Base-by-base conservation (phyloP, 495 filamentous ascomycete species). In the Aspergillus nidulans region DNA sequence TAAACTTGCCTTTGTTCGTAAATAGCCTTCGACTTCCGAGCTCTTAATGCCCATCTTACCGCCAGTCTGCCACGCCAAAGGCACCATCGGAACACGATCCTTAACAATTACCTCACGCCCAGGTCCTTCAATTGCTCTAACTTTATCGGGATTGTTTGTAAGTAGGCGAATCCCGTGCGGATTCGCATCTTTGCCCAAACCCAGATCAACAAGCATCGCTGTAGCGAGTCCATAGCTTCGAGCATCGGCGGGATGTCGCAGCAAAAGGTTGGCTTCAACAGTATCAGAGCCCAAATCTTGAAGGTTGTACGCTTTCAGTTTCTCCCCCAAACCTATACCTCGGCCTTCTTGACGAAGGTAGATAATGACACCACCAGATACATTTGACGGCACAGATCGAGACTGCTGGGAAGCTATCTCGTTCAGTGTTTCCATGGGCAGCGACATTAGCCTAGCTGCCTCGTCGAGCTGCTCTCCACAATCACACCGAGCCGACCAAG, bases 111-210 rank as follows among this genome's bases (percentile, higher is more conserved):
- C 78, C 73, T 97, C 92, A 19, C 90, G 77, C 55, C 88, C 87
- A 0, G 90, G 89, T 0, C 94, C 94, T 64, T 98, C 94, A 7
- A 98, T 89, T 2, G 94, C 94, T 21, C 91, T 80, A 26, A 97
- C 86, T 76, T 98, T 98, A 59, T 98, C 94, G 0, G 94, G 94
- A 63, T 98, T 98, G 69, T 98, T 98, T n/a, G 94, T 98, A 55
- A 98, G 73, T 30, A 98, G 69, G 52, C 89, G 75, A 45, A 97
- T 85, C 12, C 94, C 90, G 19, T 76, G 70, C 39, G 86, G 79
- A 34, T 73, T 73, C 10, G 66, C 40, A 50, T 85, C 80, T 2
- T 74, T 81, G 9, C 82, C 82, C 34, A 85, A 65, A 0, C 88
- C 91, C 26, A 98, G 76, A 76, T 98, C 94, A 52, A 85, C 72